A percentile compares a stretch with the other conserved stretches of the same genome.
Conservation (phyloP, 305 asterid species). For the Vinca major region DNA sequence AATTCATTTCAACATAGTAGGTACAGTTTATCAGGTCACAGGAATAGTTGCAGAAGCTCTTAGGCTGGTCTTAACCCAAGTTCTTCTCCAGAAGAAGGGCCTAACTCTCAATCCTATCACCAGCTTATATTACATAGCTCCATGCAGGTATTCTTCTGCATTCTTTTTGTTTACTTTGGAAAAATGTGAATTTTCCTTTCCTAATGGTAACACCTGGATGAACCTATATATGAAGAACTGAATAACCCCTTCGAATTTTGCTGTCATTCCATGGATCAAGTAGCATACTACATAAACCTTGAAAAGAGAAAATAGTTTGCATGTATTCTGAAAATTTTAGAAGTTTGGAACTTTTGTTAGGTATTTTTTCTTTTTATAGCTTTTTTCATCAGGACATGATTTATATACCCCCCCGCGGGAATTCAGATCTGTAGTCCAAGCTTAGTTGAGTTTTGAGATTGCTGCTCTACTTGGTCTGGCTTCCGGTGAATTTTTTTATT, state of each 20-base stretch:
- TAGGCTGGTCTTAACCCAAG: conserved; percentile 96
- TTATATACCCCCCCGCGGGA: no score
- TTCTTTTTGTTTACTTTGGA: conserved; percentile 9
- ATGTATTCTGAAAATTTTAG: no score
- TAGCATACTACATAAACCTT: neutral
- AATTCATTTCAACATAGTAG: conserved; percentile 90
- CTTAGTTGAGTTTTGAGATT: no score
- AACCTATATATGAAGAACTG: neutral
- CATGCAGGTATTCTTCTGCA: conserved; percentile 75
- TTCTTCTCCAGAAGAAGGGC: conserved; percentile 96
- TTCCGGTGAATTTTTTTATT: no score
- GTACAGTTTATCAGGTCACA: conserved; percentile 93
- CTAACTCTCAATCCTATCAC: conserved; percentile 90
- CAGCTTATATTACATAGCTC: conserved; percentile 96
- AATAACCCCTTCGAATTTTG: neutral
- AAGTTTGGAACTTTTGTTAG: no score
- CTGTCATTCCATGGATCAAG: neutral
- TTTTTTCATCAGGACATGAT: no score
- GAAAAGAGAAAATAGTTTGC: neutral
- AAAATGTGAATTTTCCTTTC: neutral
- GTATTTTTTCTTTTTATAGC: no score
- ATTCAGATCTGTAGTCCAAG: no score
- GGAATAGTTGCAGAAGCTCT: conserved; percentile 98
- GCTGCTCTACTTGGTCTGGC: no score
- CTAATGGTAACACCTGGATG: neutral